Evolutionary conservation across 805 yeast species (phyloP).

Genomic region (Torulaspora maleeae): DNA sequence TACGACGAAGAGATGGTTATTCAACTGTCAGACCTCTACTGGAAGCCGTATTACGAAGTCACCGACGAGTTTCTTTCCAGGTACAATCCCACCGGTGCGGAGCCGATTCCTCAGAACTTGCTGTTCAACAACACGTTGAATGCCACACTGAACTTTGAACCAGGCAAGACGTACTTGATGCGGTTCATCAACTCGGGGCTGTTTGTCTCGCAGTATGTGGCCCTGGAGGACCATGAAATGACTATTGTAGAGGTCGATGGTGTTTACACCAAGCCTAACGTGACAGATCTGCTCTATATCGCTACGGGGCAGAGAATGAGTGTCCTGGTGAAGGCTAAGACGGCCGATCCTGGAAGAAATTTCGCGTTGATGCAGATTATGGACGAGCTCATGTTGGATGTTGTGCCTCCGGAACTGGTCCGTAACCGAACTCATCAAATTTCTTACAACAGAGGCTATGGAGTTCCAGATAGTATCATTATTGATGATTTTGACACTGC

Average conservation of each 20-base stretch:
- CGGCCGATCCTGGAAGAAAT: slow-evolving; percentile 38
- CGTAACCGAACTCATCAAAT: slow-evolving; percentile 53
- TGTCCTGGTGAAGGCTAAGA: slow-evolving; percentile 58
- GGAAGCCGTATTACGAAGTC: slow-evolving; percentile 46
- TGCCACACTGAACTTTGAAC: slow-evolving; percentile 50
- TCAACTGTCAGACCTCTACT: slow-evolving; percentile 62
- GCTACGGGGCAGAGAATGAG: slow-evolving; percentile 82
- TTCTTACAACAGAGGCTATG: slow-evolving; percentile 41
- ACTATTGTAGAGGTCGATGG: slow-evolving; percentile 75
- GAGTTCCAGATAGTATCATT: slow-evolving; percentile 28
- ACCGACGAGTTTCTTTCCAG: slow-evolving; percentile 49
- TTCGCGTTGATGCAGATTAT: slow-evolving; percentile 58
- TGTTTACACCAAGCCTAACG: slow-evolving; percentile 54
- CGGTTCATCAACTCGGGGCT: slow-evolving; percentile 65
- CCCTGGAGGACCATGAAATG: slow-evolving; percentile 66
- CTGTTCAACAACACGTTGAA: slow-evolving; percentile 63
- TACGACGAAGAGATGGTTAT: slow-evolving; percentile 60
- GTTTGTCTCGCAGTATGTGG: slow-evolving; percentile 68
- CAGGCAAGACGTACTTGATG: slow-evolving; percentile 57
- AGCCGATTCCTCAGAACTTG: slow-evolving; percentile 67
- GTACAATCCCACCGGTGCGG: slow-evolving; percentile 81
- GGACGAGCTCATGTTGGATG: slow-evolving; percentile 67
- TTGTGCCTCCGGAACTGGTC: slow-evolving; percentile 54
- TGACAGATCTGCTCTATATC: slow-evolving; percentile 52
- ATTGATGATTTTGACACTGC: slow-evolving; percentile 24